A percentile compares a stretch with the other conserved stretches of the same genome.
These are phyloP conservation scores for Capronia coronata DNA, from an alignment of 2,329 filamentous ascomycete genomes.

Conservation along the genomic window DNA sequence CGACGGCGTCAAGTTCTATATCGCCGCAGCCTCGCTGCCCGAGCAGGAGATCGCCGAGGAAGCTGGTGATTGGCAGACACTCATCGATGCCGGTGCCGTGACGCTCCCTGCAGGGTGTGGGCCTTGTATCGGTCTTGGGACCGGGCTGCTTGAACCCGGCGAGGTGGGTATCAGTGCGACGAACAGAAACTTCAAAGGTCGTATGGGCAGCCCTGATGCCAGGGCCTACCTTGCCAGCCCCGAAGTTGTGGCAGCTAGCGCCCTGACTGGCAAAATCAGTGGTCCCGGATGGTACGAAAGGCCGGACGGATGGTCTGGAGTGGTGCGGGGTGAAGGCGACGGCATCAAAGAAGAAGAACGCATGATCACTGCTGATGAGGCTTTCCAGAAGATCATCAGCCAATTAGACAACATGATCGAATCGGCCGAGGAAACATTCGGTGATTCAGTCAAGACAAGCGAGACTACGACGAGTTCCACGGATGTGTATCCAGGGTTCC, in stretches of 20 bases:
- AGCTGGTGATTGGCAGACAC: conserved; percentile 74
- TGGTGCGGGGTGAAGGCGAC: conserved; percentile 63
- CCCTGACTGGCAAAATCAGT: conserved; percentile 50
- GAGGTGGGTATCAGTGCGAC: conserved; percentile 77
- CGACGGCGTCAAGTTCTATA: conserved; percentile 73
- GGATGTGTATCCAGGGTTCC: conserved; percentile 78
- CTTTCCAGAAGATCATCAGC: conserved; percentile 63
- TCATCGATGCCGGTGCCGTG: conserved; percentile 73
- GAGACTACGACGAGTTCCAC: conserved; percentile 37
- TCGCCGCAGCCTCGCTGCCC: conserved; percentile 72
- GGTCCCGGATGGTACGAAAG: conserved; percentile 73
- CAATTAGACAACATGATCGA: conserved; percentile 60
- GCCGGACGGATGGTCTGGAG: conserved; percentile 58
- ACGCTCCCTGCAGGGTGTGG: conserved; percentile 68
- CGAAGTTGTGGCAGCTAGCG: conserved; percentile 86
- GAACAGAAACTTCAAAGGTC: conserved; percentile 87
- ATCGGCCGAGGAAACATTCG: conserved; percentile 46
- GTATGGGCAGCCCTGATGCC: conserved; percentile 75
- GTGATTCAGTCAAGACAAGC: conserved; percentile 28
- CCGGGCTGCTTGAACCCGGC: conserved; percentile 72
- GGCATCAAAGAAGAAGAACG: conserved; percentile 58
- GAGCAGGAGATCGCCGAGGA: conserved; percentile 76
- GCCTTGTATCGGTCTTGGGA: conserved; percentile 78
- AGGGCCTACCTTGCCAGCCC: conserved; percentile 83
- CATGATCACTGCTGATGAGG: conserved; percentile 61